These are phyloP conservation scores for Fusarium tuaranense DNA, from an alignment of 2,329 filamentous ascomycete genomes.

Conservation along the genomic window DNA sequence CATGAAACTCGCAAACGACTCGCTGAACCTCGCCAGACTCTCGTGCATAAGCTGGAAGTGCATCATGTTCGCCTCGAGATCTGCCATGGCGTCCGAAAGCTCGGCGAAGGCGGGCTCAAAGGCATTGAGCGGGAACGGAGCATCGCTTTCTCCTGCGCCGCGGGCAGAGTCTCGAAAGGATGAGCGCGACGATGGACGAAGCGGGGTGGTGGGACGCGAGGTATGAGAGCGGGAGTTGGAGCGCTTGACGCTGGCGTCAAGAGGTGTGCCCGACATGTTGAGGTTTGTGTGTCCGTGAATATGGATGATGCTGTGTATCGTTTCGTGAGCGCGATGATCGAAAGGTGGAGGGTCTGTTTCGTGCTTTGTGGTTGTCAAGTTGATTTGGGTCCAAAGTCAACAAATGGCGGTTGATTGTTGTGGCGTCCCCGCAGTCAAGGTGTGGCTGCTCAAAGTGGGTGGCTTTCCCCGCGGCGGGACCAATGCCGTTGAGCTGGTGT, in stretches of 20 bases:
- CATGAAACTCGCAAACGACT: slow-evolving; percentile 94
- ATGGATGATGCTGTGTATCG: neutral
- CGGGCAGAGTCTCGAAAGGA: slow-evolving; percentile 84
- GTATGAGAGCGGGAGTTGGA: slow-evolving; percentile 72
- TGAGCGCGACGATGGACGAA: slow-evolving; percentile 89
- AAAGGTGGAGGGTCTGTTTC: neutral
- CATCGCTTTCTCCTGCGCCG: slow-evolving; percentile 61
- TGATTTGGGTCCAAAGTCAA: slow-evolving; percentile 31
- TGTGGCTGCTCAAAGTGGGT: slow-evolving; percentile 34
- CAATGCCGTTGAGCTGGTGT: neutral
- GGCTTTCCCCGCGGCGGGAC: slow-evolving; percentile 17
- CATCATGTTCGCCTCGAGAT: slow-evolving; percentile 97
- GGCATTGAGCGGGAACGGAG: slow-evolving; percentile 78
- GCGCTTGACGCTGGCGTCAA: slow-evolving; percentile 49
- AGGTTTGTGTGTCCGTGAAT: too few species aligned
- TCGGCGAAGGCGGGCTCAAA: slow-evolving; percentile 95
- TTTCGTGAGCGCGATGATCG: neutral
- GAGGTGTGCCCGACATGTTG: slow-evolving; percentile 45
- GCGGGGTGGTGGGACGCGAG: slow-evolving; percentile 89
- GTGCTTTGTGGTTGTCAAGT: slow-evolving; percentile 13
- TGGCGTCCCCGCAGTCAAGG: slow-evolving; percentile 28
- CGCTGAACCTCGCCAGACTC: slow-evolving; percentile 90
- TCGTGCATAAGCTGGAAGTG: slow-evolving; percentile 98
- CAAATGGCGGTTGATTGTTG: slow-evolving; percentile 27
- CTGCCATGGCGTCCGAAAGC: slow-evolving; percentile 91